These are phyloP conservation scores for Aspergillus affinis DNA, from an alignment of 495 filamentous ascomycete species.

Conservation along the genomic window DNA sequence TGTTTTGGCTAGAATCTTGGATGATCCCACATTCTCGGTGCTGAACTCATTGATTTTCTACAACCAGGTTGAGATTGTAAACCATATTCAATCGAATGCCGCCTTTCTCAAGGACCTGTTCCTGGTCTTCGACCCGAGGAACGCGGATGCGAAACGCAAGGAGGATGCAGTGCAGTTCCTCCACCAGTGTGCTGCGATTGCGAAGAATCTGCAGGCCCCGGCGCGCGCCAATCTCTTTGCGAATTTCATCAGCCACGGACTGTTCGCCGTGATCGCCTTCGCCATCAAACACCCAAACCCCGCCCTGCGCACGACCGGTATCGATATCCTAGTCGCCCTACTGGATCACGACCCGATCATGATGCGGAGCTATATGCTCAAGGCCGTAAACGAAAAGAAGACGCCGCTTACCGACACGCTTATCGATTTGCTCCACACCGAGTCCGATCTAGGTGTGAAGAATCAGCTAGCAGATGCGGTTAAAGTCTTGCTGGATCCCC, in stretches of 20 bases:
- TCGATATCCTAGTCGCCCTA: conserved; percentile 88
- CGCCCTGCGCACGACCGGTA: conserved; percentile 84
- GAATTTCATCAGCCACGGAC: conserved; percentile 84
- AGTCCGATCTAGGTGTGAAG: conserved; percentile 91
- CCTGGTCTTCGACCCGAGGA: conserved; percentile 71
- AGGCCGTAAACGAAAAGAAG: conserved; percentile 81
- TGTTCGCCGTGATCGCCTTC: conserved; percentile 88
- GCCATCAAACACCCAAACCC: conserved; percentile 83
- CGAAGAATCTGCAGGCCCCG: conserved; percentile 87
- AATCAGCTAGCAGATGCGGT: conserved; percentile 94
- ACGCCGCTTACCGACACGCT: conserved; percentile 89
- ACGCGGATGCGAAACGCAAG: conserved; percentile 66
- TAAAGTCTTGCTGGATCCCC: conserved; percentile 90
- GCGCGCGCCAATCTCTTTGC: conserved; percentile 77
- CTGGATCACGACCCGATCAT: conserved; percentile 94
- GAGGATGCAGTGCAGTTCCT: conserved; percentile 96
- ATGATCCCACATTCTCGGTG: conserved; percentile 96
- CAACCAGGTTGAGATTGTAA: conserved; percentile 96
- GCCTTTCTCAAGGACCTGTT: conserved; percentile 87
- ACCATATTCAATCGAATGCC: conserved; percentile 79
- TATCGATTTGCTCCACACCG: conserved; percentile 87
- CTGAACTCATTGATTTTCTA: conserved; percentile 98
- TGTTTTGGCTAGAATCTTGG: conserved; percentile 90
- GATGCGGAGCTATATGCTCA: conserved; percentile 90
- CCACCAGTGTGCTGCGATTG: conserved; percentile 92